Conservation (phyloP, 2,329 filamentous ascomycete species). For the Colletotrichum tropicale region DNA sequence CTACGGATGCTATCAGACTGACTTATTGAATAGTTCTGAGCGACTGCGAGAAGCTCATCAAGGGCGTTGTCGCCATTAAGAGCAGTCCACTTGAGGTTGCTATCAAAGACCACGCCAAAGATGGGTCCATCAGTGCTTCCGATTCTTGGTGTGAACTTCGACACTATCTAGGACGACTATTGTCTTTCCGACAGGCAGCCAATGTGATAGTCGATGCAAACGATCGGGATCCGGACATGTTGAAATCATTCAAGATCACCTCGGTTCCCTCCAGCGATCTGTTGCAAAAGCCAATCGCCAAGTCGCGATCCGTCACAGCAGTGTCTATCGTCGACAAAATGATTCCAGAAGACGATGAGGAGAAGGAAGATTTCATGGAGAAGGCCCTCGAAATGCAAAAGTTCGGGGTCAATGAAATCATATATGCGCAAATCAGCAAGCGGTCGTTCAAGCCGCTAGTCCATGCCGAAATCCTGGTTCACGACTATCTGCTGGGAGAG, state of each 20-base stretch:
- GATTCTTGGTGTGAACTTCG: neutral
- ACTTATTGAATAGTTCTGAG: neutral
- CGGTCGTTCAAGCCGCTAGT: too few relatives aligned
- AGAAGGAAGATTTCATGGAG: neutral
- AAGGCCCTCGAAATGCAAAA: neutral
- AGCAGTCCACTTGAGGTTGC: neutral
- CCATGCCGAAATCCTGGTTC: too few relatives aligned
- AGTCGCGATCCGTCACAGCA: neutral
- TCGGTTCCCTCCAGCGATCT: fast-evolving
- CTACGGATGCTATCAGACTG: too few relatives aligned
- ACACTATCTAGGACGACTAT: neutral
- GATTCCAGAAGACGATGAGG: neutral
- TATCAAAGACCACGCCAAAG: neutral
- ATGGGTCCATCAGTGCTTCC: neutral
- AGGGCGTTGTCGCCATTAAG: neutral
- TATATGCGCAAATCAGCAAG: too few relatives aligned
- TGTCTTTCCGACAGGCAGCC: neutral
- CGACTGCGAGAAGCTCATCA: neutral
- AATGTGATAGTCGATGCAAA: neutral
- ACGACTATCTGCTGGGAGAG: too few relatives aligned
- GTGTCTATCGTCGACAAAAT: neutral
- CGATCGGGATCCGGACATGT: neutral
- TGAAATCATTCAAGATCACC: neutral
- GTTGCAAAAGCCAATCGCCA: neutral
- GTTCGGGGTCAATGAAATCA: neutral